Evolutionary conservation across 805 yeast species (phyloP).

Genomic region (Kuraishia borneana): DNA sequence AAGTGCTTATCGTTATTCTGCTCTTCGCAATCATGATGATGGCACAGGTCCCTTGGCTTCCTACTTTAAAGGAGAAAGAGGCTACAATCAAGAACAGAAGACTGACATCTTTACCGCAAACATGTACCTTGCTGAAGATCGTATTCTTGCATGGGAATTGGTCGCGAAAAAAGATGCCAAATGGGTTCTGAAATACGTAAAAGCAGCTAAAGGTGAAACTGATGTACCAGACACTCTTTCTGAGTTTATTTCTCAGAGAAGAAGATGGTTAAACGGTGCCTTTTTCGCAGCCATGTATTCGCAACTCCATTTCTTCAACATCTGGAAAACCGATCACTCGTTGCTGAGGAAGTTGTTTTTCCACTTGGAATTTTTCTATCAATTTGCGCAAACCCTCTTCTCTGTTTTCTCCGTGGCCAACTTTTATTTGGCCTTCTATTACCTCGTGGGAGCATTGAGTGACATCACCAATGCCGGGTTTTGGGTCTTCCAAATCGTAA

Average conservation of each 20-base stretch:
- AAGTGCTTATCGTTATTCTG: conserved; percentile 87
- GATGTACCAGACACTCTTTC: conserved; percentile 93
- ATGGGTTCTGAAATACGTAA: conserved; percentile 88
- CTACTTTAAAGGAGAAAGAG: conserved; percentile 80
- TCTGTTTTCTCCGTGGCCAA: conserved; percentile 90
- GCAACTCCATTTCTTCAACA: conserved; percentile 71
- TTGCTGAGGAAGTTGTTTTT: conserved; percentile 65
- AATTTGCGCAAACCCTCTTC: conserved; percentile 67
- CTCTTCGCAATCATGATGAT: conserved; percentile 72
- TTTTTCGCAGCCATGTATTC: conserved; percentile 92
- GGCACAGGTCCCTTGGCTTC: conserved; percentile 89
- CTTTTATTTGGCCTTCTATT: conserved; percentile 86
- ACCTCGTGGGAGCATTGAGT: conserved; percentile 78
- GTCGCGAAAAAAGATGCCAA: conserved; percentile 75
- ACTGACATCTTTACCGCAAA: conserved; percentile 86
- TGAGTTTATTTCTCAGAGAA: conserved; percentile 92
- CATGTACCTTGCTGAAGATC: conserved; percentile 94
- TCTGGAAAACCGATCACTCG: conserved; percentile 87
- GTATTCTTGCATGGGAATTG: conserved; percentile 92
- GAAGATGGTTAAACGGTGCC: conserved; percentile 98
- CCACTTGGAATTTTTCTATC: conserved; percentile 84
- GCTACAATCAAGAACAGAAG: conserved; percentile 18
- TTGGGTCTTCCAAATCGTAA: conserved; percentile 74
- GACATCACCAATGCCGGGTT: conserved; percentile 56
- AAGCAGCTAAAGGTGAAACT: conserved; percentile 90